These are phyloP conservation scores for Aspergillus sergii DNA, from an alignment of 2,329 filamentous ascomycete genomes.

Conservation along the genomic window DNA sequence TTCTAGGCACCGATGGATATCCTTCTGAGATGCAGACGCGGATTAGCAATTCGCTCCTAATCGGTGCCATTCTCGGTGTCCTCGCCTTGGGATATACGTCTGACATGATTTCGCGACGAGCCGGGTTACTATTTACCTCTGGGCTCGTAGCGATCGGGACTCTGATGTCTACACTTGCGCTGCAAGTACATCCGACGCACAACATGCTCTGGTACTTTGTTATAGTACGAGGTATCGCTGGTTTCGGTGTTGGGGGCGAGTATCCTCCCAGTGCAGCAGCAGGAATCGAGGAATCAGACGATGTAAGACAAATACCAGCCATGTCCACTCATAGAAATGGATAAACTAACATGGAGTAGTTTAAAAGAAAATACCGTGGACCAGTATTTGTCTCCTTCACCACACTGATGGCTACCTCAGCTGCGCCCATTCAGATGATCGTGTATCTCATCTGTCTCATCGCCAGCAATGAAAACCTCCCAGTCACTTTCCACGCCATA, in stretches of 20 bases:
- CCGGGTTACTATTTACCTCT: slow-evolving; percentile 32
- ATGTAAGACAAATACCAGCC: slow-evolving; percentile 18
- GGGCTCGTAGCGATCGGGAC: slow-evolving; percentile 31
- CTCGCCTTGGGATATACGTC: slow-evolving; percentile 31
- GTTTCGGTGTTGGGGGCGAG: slow-evolving; percentile 42
- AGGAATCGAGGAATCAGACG: slow-evolving; percentile 39
- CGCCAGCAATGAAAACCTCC: slow-evolving; percentile 38
- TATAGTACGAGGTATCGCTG: slow-evolving; percentile 39
- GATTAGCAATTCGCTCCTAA: slow-evolving; percentile 33
- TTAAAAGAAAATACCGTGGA: slow-evolving; percentile 31
- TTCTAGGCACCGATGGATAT: slow-evolving; percentile 27
- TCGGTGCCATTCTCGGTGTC: slow-evolving; percentile 34
- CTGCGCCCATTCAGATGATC: slow-evolving; percentile 37
- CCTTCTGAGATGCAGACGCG: slow-evolving; percentile 33
- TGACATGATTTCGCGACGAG: slow-evolving; percentile 32
- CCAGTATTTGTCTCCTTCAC: slow-evolving; percentile 40
- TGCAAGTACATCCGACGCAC: slow-evolving; percentile 36
- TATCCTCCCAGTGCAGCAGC: slow-evolving; percentile 43
- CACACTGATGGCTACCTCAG: slow-evolving; percentile 39
- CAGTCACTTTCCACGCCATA: slow-evolving; percentile 30
- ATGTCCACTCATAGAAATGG: background rate
- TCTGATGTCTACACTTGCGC: slow-evolving; percentile 41
- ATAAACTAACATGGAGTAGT: slow-evolving; percentile 16
- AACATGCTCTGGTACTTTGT: slow-evolving; percentile 45
- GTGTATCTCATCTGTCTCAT: slow-evolving; percentile 40